These are phyloP conservation scores for Aspergillus sclerotioniger DNA, from an alignment of 495 filamentous ascomycete species.

Conservation along the genomic window DNA sequence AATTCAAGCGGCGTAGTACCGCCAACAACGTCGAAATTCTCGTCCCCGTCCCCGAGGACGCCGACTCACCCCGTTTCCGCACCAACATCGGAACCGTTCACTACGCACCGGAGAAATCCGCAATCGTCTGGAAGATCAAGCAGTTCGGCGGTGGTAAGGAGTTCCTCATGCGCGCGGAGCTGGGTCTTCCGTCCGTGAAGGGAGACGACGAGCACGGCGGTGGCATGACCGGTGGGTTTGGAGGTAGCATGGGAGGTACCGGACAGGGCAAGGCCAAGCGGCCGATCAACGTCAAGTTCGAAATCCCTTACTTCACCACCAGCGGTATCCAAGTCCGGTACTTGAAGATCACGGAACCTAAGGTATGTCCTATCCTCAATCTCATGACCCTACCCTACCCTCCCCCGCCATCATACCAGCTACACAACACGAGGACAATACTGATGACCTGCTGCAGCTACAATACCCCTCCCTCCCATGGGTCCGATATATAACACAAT, in stretches of 20 bases:
- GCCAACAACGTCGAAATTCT: conserved; percentile 99
- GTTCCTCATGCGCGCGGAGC: conserved; percentile 98
- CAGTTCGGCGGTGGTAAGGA: conserved; percentile 98
- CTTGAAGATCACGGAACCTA: conserved; percentile 98
- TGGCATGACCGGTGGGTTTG: conserved; percentile 94
- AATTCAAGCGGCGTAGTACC: conserved; percentile 96
- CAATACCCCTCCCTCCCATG: conserved; percentile 99
- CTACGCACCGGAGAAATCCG: conserved; percentile 95
- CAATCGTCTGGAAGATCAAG: conserved; percentile 99
- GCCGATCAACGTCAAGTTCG: conserved; percentile 98
- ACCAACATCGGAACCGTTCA: conserved; percentile 98
- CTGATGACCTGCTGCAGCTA: conserved; percentile 49
- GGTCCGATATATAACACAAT: conserved; percentile 98
- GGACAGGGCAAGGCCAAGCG: conserved; percentile 81
- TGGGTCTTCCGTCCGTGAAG: conserved; percentile 89
- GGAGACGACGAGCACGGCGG: conserved; percentile 95
- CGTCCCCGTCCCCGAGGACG: conserved; percentile 96
- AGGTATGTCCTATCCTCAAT: conserved; percentile 58
- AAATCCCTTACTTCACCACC: conserved; percentile 99
- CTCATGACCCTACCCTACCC: neutral
- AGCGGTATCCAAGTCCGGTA: conserved; percentile 98
- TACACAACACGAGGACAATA: neutral
- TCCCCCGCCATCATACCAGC: neutral
- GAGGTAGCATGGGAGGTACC: conserved; percentile 84
- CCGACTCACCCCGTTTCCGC: conserved; percentile 92